Evolutionary conservation across 495 filamentous ascomycete species (phyloP), one percentile per base, ranked within the genome.

Genomic region (Amniculicola lignicola): DNA sequence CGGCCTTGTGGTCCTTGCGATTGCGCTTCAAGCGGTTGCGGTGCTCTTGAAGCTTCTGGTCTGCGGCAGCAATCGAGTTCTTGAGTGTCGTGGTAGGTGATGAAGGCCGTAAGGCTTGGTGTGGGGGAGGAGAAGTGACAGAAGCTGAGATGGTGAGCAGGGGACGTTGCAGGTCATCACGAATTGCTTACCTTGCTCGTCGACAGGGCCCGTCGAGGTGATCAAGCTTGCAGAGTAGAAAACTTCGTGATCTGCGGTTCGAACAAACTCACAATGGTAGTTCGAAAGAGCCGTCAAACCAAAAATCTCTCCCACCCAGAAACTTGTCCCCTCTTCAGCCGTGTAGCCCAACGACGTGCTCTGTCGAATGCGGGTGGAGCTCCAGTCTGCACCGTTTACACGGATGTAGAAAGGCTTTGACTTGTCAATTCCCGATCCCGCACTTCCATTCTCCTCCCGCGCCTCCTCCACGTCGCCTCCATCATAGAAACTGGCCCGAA

Each of bases 11-110:
- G 24, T 95, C 89, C 65, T 87, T 91, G 55, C 85, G 85, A 42
- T 77, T 77, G 29, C 84, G 79, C 67, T 88, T 91, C 63, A 88
- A 78, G 16, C 86, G 85, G 29, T 82, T 77, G 55, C 84, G 87
- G 53, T 86, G 84, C 37, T 95, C 89, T 45, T 80, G 80, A 31
- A 94, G 70, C 68, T 88, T 94, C 53, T 77, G 70, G 59, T 95
- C 88, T 14, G 86, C 86, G 14, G 88, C 81, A 41, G 82, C 78
- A 50, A 96, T 93, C 4, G 90, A 94, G 19, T 89, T 90, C 66
- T 85, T 88, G 28, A 96, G 77, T 0, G 91, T 96, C 4, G 90
- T 92, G 10, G 83, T 86, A 2, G 91, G 91, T n/a, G 90, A 94
- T 40, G 71, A 73, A 11, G 73, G 73, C 2, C 71, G 66, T 21